phyloP scores from a whole-genome alignment of 306 rosid genomes.

The Sophora flavescens region DNA sequence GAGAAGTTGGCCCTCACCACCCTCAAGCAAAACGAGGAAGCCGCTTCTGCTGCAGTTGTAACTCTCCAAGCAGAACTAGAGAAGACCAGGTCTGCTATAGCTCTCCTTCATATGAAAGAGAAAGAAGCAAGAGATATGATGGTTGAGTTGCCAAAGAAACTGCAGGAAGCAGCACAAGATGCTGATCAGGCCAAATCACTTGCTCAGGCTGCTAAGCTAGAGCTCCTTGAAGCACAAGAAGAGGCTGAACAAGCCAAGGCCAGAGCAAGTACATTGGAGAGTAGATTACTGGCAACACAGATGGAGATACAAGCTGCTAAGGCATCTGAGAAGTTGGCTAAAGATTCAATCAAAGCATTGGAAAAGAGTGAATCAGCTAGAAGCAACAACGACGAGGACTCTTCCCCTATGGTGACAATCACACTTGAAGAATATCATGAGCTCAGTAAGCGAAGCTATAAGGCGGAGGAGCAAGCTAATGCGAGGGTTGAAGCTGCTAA shows the following conservation, averaged over 20 bases:
- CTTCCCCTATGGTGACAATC: constrained; percentile 65
- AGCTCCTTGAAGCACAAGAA: constrained; percentile 68
- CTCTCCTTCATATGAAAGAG: constrained; percentile 73
- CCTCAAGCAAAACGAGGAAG: constrained; percentile 75
- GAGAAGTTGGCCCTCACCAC: constrained; percentile 69
- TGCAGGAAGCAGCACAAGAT: constrained; percentile 74
- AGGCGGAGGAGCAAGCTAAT: constrained; percentile 80
- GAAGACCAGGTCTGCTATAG: constrained; percentile 63
- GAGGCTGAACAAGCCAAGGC: constrained; percentile 86
- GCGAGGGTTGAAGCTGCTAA: constrained; percentile 68
- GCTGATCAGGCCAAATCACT: constrained; percentile 77
- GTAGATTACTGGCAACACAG: constrained; percentile 70
- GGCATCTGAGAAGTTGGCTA: constrained; percentile 75
- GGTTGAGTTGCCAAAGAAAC: constrained; percentile 72
- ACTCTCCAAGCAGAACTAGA: constrained; percentile 75
- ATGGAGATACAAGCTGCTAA: constrained; percentile 83
- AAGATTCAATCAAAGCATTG: constrained; percentile 80
- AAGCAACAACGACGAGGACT: constrained; percentile 49
- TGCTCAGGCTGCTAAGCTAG: constrained; percentile 59
- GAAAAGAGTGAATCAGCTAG: constrained; percentile 72
- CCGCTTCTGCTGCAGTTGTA: constrained; percentile 63
- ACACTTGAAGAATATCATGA: constrained; percentile 78
- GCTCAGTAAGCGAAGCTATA: constrained; percentile 72
- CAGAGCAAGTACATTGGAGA: constrained; percentile 63
- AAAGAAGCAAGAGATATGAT: constrained; percentile 69